phyloP scores from a whole-genome alignment of 495 filamentous ascomycete genomes.

The Hyaloscypha bicolor region DNA sequence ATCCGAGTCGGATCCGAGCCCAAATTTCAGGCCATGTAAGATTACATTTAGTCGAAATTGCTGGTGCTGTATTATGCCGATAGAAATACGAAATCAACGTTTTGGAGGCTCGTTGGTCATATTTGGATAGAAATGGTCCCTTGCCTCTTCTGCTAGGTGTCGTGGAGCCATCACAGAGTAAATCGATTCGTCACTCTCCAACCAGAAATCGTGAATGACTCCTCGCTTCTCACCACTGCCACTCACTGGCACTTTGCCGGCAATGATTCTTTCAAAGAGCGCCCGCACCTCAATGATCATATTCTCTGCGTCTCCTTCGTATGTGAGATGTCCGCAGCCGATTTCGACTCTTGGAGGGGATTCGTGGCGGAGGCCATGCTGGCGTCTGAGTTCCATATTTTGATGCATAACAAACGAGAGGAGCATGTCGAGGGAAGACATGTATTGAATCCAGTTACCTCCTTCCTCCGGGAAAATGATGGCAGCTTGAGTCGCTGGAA shows the following conservation, averaged over 20 bases:
- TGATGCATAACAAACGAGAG: constrained; percentile 31
- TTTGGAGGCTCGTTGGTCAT: neutral
- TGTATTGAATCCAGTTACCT: constrained; percentile 36
- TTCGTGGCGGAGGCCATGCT: neutral
- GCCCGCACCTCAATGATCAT: constrained; percentile 32
- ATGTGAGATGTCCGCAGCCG: constrained; percentile 37
- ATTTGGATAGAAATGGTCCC: constrained; percentile 25
- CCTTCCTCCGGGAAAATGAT: constrained; percentile 41
- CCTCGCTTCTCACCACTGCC: constrained; percentile 29
- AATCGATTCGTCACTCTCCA: constrained; percentile 27
- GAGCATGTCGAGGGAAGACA: constrained; percentile 34
- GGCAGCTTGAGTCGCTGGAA: constrained; percentile 26
- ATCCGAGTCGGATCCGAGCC: constrained; percentile 3
- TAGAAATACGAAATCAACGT: neutral
- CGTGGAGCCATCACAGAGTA: constrained; percentile 36
- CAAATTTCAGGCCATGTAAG: neutral
- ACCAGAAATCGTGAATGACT: constrained; percentile 33
- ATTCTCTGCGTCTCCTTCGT: constrained; percentile 30
- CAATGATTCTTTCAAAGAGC: constrained; percentile 32
- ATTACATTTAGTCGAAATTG: neutral
- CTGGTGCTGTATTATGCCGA: no score
- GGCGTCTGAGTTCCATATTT: constrained; percentile 25
- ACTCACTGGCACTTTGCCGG: constrained; percentile 29
- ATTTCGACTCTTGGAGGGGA: constrained; percentile 28
- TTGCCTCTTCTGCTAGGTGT: constrained; percentile 34